Evolutionary conservation across 768 basidiomycete species (phyloP).

Genomic region (Guyanaporus albipodus): DNA sequence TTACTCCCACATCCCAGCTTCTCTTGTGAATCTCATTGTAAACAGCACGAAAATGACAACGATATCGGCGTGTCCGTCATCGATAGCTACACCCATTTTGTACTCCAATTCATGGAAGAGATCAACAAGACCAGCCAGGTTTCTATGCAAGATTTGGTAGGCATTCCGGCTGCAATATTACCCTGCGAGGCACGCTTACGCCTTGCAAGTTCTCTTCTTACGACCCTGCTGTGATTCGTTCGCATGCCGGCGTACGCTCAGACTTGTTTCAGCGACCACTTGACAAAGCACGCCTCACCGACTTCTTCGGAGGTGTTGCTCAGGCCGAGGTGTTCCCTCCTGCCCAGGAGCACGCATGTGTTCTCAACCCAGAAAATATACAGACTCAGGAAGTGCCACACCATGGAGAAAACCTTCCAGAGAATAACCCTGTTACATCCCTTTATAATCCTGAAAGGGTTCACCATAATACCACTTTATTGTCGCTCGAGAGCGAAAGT

Average conservation of each 20-base stretch:
- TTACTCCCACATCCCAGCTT: neutral
- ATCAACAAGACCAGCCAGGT: slow-evolving; percentile 86
- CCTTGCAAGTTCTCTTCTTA: slow-evolving; percentile 72
- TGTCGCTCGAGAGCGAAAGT: neutral
- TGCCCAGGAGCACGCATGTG: neutral
- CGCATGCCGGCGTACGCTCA: slow-evolving; percentile 84
- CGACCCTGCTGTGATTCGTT: slow-evolving; percentile 69
- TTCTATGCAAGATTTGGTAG: slow-evolving; percentile 78
- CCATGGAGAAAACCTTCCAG: neutral
- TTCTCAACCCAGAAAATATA: neutral
- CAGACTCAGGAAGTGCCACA: neutral
- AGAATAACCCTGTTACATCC: neutral
- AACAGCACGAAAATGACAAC: slow-evolving; percentile 85
- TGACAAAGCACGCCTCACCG: slow-evolving; percentile 63
- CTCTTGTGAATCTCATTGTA: neutral
- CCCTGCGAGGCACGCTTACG: slow-evolving; percentile 5
- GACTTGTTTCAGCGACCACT: slow-evolving; percentile 73
- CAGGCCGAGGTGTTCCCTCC: slow-evolving; percentile 64
- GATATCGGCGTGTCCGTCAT: slow-evolving; percentile 96
- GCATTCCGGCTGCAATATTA: slow-evolving; percentile 25
- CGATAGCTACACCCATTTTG: slow-evolving; percentile 89
- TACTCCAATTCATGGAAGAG: slow-evolving; percentile 86
- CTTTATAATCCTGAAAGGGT: neutral
- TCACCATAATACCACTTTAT: neutral
- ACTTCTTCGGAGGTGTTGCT: slow-evolving; percentile 87